Percentiles rank a stretch among this genome's conserved stretches.
These are phyloP conservation scores for Sporisorium sorghi DNA, from an alignment of 1,284 basidiomycete species.

Conservation along the genomic window DNA sequence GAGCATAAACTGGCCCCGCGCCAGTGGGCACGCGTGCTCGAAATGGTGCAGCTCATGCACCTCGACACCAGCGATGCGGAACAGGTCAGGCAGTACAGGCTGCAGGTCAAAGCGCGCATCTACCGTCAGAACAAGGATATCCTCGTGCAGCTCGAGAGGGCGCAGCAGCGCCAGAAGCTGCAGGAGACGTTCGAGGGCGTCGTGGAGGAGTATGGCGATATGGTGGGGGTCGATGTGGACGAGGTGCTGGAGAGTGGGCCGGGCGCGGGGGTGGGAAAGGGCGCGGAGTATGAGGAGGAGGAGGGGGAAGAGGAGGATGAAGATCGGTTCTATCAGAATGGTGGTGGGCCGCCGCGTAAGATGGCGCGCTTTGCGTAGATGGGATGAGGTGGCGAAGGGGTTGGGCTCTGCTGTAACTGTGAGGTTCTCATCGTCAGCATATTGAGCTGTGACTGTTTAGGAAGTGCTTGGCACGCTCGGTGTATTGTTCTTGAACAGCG, in stretches of 20 bases:
- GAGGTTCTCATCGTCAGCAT: background rate
- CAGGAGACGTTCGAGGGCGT: conserved; percentile 93
- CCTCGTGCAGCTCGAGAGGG: conserved; percentile 83
- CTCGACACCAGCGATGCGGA: conserved; percentile 77
- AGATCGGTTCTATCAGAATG: conserved; percentile 28
- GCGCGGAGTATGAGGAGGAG: conserved; percentile 16
- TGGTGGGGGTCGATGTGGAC: conserved; percentile 73
- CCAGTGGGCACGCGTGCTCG: conserved; percentile 89
- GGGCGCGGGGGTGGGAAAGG: conserved; percentile 8
- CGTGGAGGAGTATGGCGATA: conserved; percentile 84
- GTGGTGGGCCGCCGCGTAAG: conserved; percentile 41
- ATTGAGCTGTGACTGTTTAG: background rate
- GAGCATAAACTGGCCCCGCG: conserved; percentile 92
- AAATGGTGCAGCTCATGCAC: conserved; percentile 86
- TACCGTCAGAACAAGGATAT: conserved; percentile 95
- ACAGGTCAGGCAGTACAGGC: conserved; percentile 77
- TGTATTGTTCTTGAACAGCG: background rate
- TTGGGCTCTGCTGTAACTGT: background rate
- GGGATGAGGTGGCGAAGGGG: background rate
- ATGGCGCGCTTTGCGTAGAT: conserved; percentile 40
- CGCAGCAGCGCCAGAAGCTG: conserved; percentile 86
- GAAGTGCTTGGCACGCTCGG: background rate
- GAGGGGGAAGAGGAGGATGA: conserved; percentile 33
- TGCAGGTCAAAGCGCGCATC: conserved; percentile 81
- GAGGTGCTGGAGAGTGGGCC: conserved; percentile 44